Evolutionary conservation across 1,139 yeast genomes (phyloP).

Genomic region (Entelexis paramagnoliae): DNA sequence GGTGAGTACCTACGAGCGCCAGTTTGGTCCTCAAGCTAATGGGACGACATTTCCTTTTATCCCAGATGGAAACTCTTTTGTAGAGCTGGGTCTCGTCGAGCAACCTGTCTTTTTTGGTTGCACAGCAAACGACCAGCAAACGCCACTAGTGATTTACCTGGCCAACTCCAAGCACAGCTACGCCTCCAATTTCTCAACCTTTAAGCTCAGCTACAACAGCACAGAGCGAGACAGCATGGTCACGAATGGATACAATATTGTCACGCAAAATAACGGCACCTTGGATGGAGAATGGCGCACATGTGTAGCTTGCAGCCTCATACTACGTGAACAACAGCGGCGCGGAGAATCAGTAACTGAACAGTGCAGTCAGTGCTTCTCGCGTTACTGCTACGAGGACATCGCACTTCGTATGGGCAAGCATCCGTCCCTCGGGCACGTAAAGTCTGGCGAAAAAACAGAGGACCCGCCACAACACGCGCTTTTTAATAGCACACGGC

Average conservation of each 20-base stretch:
- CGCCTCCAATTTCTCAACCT: slow-evolving; percentile 65
- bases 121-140: slow-evolving; percentile 41
- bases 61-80: slow-evolving; percentile 52
- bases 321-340: slow-evolving; percentile 71
- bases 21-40: slow-evolving; percentile 46
- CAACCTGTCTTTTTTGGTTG: slow-evolving; percentile 63
- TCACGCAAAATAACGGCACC: slow-evolving; percentile 62
- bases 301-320: slow-evolving; percentile 83
- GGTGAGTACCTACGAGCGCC: slow-evolving; percentile 44
- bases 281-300: slow-evolving; percentile 63
- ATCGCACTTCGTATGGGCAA: neutral
- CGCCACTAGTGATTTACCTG: slow-evolving; percentile 66
- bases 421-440: neutral
- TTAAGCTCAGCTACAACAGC: slow-evolving; percentile 52
- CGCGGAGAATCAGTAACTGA: slow-evolving; percentile 50
- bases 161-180: slow-evolving; percentile 66
- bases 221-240: slow-evolving; percentile 56
- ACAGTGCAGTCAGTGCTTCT: slow-evolving; percentile 65
- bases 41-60: slow-evolving; percentile 66
- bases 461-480: neutral
- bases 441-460: too few relatives aligned
- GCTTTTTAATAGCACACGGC: neutral
- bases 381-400: slow-evolving; percentile 48
- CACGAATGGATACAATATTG: slow-evolving; percentile 69
- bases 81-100: slow-evolving; percentile 42